Conservation (phyloP, 108 stramenopile genomes). For the Chaetoceros tenuissimus region DNA sequence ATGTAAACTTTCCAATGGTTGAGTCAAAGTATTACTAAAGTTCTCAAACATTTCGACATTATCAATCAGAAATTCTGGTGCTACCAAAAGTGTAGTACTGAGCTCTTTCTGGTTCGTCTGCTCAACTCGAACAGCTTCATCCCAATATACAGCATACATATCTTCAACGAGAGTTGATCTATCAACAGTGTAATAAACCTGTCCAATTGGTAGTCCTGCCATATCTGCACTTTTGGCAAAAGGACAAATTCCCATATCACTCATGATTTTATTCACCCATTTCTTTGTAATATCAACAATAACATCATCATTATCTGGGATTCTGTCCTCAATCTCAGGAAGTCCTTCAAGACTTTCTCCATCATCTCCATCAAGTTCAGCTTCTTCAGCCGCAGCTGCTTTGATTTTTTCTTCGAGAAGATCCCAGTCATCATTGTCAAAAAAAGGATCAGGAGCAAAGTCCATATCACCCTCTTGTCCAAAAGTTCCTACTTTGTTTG, state of each 20-base stretch:
- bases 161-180: conserved; percentile 69
- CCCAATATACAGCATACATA: conserved; percentile 87
- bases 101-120: conserved; percentile 49
- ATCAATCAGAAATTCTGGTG: conserved; percentile 81
- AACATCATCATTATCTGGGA: conserved; percentile 58
- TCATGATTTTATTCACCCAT: conserved; percentile 80
- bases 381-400: conserved; percentile 11
- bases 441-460: conserved; percentile 80
- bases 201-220: conserved; percentile 87
- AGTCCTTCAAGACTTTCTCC: conserved; percentile 9
- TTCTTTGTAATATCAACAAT: conserved; percentile 46
- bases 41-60: conserved; percentile 88
- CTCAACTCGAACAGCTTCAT: conserved; percentile 77
- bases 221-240: conserved; percentile 72
- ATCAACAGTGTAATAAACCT: conserved; percentile 77
- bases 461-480: conserved; percentile 26
- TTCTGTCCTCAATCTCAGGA: conserved; percentile 48
- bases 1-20: conserved; percentile 69
- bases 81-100: conserved; percentile 79
- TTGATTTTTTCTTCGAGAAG: conserved; percentile 42
- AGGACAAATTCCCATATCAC: conserved; percentile 92
- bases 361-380: conserved; percentile 25
- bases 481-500: conserved; percentile 22
- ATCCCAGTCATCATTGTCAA: conserved; percentile 82
- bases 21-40: conserved; percentile 82